phyloP scores from a whole-genome alignment of 768 basidiomycete species.

The Psilocybe subaeruginosa region DNA sequence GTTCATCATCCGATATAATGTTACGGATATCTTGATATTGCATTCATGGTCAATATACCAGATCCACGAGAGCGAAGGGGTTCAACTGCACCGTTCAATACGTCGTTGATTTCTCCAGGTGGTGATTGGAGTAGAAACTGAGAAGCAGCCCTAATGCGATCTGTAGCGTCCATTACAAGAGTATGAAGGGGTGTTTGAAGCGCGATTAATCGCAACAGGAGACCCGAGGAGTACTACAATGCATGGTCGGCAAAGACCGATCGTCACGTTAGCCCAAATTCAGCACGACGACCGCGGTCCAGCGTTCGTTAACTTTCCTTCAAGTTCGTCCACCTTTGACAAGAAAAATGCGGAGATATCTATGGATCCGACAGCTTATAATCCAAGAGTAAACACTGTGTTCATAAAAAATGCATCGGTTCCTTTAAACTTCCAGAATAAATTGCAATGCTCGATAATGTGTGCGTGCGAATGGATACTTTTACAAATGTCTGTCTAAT shows the following conservation, averaged over 20 bases:
- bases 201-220: not conserved
- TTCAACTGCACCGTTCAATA: conserved; percentile 71
- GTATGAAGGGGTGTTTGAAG: not conserved
- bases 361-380: no score
- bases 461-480: conserved; percentile 21
- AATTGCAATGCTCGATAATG: conserved; percentile 9
- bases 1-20: conserved; percentile 86
- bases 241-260: conserved; percentile 14
- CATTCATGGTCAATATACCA: conserved; percentile 15
- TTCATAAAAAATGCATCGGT: not conserved
- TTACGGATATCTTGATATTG: conserved; percentile 75
- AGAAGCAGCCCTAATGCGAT: conserved; percentile 74
- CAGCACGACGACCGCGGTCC: not conserved
- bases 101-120: conserved; percentile 97
- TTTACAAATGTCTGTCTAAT: conserved; percentile 23
- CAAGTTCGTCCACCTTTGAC: no score
- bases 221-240: no score
- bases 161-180: conserved; percentile 54
- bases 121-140: conserved; percentile 87
- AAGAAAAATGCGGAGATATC: no score
- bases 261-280: not conserved
- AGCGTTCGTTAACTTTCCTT: not conserved
- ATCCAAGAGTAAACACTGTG: no score
- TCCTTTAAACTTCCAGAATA: not conserved
- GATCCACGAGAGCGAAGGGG: not conserved